These are phyloP conservation scores for Fusarium sp. DNA, from an alignment of 2,329 filamentous ascomycete species.

Conservation along the genomic window DNA sequence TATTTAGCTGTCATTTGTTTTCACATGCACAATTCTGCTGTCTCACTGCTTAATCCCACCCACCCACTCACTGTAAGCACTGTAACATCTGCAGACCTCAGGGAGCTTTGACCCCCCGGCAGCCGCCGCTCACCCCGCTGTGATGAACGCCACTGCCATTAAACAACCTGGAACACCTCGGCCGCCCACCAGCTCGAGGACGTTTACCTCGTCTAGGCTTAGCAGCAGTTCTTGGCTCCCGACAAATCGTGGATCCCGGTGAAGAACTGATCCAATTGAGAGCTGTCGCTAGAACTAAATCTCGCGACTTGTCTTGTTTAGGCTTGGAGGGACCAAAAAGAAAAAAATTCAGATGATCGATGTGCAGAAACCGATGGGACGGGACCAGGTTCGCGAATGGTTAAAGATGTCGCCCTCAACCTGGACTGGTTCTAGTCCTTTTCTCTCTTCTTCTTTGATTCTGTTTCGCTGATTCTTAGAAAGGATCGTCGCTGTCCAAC, in stretches of 20 bases:
- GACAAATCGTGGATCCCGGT: conserved; percentile 34
- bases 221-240: conserved; percentile 42
- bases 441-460: conserved; percentile 7
- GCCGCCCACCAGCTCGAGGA: conserved; percentile 29
- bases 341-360: conserved; percentile 46
- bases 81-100: conserved; percentile 24
- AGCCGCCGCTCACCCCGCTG: conserved; percentile 32
- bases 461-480: background rate
- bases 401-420: conserved; percentile 27
- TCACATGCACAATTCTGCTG: conserved; percentile 3
- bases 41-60: conserved; percentile 1
- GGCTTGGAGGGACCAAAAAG: conserved; percentile 13
- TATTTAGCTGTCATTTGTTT: too few relatives aligned
- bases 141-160: conserved; percentile 32
- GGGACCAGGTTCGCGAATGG: conserved; percentile 2
- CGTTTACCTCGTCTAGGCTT: conserved; percentile 30
- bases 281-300: conserved; percentile 4
- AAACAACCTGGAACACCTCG: background rate
- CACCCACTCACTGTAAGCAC: conserved; percentile 39
- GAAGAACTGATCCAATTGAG: conserved; percentile 16
- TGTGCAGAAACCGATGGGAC: conserved; percentile 5
- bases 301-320: conserved; percentile 36
- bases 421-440: conserved; percentile 12
- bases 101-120: conserved; percentile 34
- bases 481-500: conserved; percentile 37